These are phyloP conservation scores for Cercospora nicotianae DNA, from an alignment of 2,329 filamentous ascomycete species.

Conservation along the genomic window DNA sequence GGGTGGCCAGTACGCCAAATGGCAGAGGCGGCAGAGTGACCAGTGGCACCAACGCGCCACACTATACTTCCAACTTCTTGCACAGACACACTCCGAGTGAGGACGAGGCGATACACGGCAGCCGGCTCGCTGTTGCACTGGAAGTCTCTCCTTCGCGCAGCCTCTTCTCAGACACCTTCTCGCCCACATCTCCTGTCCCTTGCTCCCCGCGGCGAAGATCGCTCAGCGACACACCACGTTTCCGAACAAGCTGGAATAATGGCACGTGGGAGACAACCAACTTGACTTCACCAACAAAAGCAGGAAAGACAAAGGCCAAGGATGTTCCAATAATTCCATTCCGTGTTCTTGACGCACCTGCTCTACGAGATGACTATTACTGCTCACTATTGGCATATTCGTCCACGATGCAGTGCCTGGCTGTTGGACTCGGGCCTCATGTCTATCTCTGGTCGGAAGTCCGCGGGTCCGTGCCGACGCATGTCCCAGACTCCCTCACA, in stretches of 20 bases:
- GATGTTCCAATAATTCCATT: constrained; percentile 37
- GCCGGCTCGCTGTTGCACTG: constrained; percentile 75
- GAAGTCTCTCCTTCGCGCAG: constrained; percentile 70
- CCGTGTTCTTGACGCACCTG: constrained; percentile 77
- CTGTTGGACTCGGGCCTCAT: constrained; percentile 75
- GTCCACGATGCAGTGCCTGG: constrained; percentile 69
- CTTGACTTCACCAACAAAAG: constrained; percentile 15
- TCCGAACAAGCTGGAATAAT: constrained; percentile 26
- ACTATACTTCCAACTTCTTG: constrained; percentile 59
- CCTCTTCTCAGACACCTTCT: constrained; percentile 57
- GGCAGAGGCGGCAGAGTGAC: constrained; percentile 65
- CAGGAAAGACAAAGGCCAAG: constrained; percentile 25
- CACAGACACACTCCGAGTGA: constrained; percentile 38
- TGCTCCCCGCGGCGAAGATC: constrained; percentile 16
- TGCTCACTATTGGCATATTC: constrained; percentile 90
- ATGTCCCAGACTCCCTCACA: constrained; percentile 53
- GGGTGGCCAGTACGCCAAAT: constrained; percentile 50
- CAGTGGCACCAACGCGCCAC: constrained; percentile 70
- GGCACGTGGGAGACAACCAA: constrained; percentile 27
- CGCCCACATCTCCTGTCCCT: constrained; percentile 15
- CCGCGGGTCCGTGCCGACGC: constrained; percentile 46
- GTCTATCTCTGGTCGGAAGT: constrained; percentile 89
- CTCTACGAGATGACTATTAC: constrained; percentile 92
- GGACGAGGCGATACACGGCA: constrained; percentile 59
- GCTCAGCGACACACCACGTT: constrained; percentile 13